These are phyloP conservation scores for Westerdykella aurantiaca DNA, from an alignment of 2,329 filamentous ascomycete species.

Conservation along the genomic window DNA sequence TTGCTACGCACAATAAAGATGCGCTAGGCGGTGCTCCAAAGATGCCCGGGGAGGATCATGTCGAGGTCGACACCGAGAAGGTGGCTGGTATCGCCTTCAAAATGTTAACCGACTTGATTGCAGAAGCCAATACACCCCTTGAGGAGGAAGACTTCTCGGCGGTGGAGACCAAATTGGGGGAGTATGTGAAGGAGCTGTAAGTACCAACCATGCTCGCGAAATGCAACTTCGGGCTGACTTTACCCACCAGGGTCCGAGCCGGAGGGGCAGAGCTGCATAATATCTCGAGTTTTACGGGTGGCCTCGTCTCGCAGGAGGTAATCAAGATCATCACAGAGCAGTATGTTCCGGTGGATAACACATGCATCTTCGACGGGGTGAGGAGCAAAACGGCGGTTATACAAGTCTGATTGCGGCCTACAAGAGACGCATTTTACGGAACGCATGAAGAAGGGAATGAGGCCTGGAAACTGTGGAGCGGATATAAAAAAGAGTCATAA, in stretches of 20 bases:
- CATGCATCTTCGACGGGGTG: conserved; percentile 58
- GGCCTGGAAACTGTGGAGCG: too few species aligned
- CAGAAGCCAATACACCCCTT: conserved; percentile 36
- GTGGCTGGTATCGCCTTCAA: conserved; percentile 41
- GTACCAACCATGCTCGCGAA: conserved; percentile 36
- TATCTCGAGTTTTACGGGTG: conserved; percentile 78
- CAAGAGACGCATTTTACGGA: too few species aligned
- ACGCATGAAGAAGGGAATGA: too few species aligned
- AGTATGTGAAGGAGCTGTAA: conserved; percentile 42
- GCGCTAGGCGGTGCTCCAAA: conserved; percentile 28
- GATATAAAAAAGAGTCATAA: too few species aligned
- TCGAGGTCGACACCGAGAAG: conserved; percentile 31
- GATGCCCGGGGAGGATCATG: conserved; percentile 33
- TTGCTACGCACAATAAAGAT: conserved; percentile 37
- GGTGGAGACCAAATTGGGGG: conserved; percentile 31
- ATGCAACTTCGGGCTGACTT: conserved; percentile 6
- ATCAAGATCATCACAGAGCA: conserved; percentile 79
- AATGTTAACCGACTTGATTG: conserved; percentile 39
- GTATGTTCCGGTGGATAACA: conserved; percentile 60
- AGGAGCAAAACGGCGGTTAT: conserved; percentile 51
- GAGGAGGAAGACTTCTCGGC: conserved; percentile 40
- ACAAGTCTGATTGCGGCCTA: conserved; percentile 29
- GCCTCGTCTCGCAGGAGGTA: conserved; percentile 92
- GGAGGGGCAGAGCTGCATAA: conserved; percentile 87
- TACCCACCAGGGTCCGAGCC: conserved; percentile 55